phyloP scores from a whole-genome alignment of 805 yeast species.

The Ogataea polymorpha region DNA sequence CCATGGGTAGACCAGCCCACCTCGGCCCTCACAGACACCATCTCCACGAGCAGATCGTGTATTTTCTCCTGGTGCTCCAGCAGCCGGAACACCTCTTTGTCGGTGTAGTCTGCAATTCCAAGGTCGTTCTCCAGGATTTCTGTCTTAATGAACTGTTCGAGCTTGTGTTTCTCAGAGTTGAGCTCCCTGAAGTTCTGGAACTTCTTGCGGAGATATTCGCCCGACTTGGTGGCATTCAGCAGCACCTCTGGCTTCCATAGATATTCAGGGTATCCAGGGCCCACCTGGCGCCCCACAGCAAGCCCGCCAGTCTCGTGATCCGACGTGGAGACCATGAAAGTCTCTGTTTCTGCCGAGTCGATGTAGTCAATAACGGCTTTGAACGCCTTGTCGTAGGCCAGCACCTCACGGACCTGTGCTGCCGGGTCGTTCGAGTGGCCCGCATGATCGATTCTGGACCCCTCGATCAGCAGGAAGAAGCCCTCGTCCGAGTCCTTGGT shows the following conservation, averaged over 20 bases:
- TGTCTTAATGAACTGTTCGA: constrained; percentile 45
- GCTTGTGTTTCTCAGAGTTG: constrained; percentile 7
- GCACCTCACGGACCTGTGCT: constrained; percentile 87
- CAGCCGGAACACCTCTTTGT: constrained; percentile 49
- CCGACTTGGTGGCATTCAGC: constrained; percentile 67
- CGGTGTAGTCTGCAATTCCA: constrained; percentile 58
- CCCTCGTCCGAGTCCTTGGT: constrained; percentile 75
- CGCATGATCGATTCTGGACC: constrained; percentile 92
- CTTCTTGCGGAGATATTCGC: constrained; percentile 60
- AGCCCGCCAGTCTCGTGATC: constrained; percentile 98
- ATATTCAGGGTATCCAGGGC: constrained; percentile 74
- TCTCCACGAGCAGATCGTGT: constrained; percentile 54
- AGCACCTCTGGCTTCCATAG: constrained; percentile 83
- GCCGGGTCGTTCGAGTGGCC: constrained; percentile 94
- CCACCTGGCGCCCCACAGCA: constrained; percentile 77
- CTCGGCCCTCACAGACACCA: constrained; percentile 79
- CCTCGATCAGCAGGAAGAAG: constrained; percentile 83
- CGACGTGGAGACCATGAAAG: constrained; percentile 76
- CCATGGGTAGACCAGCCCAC: constrained; percentile 98
- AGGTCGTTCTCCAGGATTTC: constrained; percentile 61
- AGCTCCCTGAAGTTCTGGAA: constrained; percentile 30
- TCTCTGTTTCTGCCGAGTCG: constrained; percentile 65
- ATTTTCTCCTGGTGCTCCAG: constrained; percentile 33
- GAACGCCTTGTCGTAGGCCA: constrained; percentile 84
- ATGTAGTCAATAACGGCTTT: constrained; percentile 70